Evolutionary conservation across 371 early-diverging fungal genomes (phyloP), one percentile per base, ranked within the genome.

Genomic region (Mucor piriformis): DNA sequence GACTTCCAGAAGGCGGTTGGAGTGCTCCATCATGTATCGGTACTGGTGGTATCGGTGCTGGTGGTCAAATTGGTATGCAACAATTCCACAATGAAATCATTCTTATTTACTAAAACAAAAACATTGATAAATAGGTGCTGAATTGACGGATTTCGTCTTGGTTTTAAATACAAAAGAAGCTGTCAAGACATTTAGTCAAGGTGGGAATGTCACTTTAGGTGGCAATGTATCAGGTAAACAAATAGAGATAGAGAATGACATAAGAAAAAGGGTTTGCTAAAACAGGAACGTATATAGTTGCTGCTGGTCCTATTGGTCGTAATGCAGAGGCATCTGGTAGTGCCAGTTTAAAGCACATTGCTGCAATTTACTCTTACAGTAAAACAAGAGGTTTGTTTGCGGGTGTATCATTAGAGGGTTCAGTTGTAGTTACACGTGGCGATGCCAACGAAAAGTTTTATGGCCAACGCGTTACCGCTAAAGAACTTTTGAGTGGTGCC

Each of bases 321-420:
- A 91, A 88, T 32, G 98, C 93, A 4, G 96, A 97, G 75, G 95
- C 92, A 16, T 88, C 90, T 55, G 95, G 91, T n/a, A 82, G 93
- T 6, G 88, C 86, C 2, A 83, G 87, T 11, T 61, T 88, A 21
- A 87, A 87, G 52, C 89, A 92, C 51, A 71, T 94, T 15, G 92
- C 97, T 6, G 92, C 98, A 29, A 89, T 97, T 25, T 95, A 90
- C 63, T 94, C 95, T 7, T 98, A 97, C 73, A 83, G 88, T 68
- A 92, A 92, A 63, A 88, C 93, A 4, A 87, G 87, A 69, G 98
- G 98, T 15, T 82, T 96, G 50, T 98, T 95, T 87, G 94, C 93
- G 18, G 98, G 98, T 23, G 88, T 98, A 2, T 96, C 95, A 15
- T 75, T 98, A 25, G 98, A 98, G 74, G 98, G 98, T 1, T 89